Conservation (phyloP, 2,329 filamentous ascomycete genomes). For the Fusarium sp. region DNA sequence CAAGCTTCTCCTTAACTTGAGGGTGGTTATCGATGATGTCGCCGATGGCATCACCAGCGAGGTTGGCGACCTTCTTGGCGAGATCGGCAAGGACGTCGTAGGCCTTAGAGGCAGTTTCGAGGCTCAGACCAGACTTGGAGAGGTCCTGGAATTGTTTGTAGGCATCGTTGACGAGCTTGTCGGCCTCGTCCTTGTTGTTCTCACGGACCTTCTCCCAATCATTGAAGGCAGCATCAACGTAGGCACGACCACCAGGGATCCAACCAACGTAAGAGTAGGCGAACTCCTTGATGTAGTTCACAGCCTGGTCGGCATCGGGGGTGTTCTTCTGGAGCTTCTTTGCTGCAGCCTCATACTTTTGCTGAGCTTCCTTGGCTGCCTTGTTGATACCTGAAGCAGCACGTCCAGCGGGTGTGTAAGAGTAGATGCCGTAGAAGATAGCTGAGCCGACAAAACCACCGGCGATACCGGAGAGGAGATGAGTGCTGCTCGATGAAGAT, state of each 20-base stretch:
- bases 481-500: constrained; percentile 45
- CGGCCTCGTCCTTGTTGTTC: constrained; percentile 77
- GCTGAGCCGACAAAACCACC: constrained; percentile 60
- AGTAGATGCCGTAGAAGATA: constrained; percentile 59
- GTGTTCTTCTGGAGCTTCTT: constrained; percentile 72
- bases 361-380: constrained; percentile 66
- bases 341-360: constrained; percentile 70
- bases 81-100: constrained; percentile 74
- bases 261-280: constrained; percentile 77
- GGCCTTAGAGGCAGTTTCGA: constrained; percentile 71
- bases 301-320: constrained; percentile 74
- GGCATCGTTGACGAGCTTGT: constrained; percentile 74
- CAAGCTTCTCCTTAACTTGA: constrained; percentile 77
- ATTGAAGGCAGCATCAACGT: constrained; percentile 77
- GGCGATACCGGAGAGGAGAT: constrained; percentile 56
- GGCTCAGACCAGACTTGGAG: constrained; percentile 69
- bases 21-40: constrained; percentile 82
- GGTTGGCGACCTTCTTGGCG: constrained; percentile 67
- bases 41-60: constrained; percentile 71
- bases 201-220: constrained; percentile 76
- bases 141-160: constrained; percentile 75
- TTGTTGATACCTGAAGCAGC: constrained; percentile 59
- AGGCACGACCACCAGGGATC: constrained; percentile 76
- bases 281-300: constrained; percentile 73
- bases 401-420: constrained; percentile 59